These are phyloP conservation scores for Saturnispora sanitii DNA, from an alignment of 805 yeast species.

Conservation along the genomic window DNA sequence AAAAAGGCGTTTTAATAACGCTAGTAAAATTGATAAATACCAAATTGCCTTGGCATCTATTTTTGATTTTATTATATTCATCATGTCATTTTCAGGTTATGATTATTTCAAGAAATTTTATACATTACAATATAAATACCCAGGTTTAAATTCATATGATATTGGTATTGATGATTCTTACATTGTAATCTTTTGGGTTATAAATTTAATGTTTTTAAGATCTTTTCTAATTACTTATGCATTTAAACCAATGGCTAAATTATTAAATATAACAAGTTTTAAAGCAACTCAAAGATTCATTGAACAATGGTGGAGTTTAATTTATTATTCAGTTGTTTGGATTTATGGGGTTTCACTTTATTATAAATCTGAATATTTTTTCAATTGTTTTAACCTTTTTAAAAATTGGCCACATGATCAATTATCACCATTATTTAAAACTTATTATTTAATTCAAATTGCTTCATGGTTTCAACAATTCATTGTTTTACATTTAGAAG, in stretches of 20 bases:
- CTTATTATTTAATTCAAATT: constrained; percentile 62
- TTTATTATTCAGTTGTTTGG: constrained; percentile 51
- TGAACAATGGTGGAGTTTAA: constrained; percentile 75
- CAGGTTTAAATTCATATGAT: constrained; percentile 33
- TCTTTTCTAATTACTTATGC: constrained; percentile 48
- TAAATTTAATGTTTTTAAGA: constrained; percentile 49
- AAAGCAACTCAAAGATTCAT: constrained; percentile 62
- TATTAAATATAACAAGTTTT: constrained; percentile 33
- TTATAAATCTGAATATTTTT: constrained; percentile 46
- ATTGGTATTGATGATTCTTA: constrained; percentile 47
- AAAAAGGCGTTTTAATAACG: constrained; percentile 4
- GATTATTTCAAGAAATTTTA: constrained; percentile 29
- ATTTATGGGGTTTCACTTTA: constrained; percentile 49
- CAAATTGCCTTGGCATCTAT: constrained; percentile 16
- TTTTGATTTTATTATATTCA: constrained; percentile 13
- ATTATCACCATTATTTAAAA: constrained; percentile 44
- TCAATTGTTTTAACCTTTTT: constrained; percentile 50
- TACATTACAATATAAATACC: constrained; percentile 31
- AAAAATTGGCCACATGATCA: constrained; percentile 65
- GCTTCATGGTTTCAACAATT: constrained; percentile 77
- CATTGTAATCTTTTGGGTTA: constrained; percentile 44
- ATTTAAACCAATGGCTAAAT: constrained; percentile 47
- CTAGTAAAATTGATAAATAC: constrained; percentile 15
- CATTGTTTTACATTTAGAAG: constrained; percentile 67
- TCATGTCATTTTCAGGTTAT: constrained; percentile 15